Evolutionary conservation across 1,284 basidiomycete species (phyloP), one percentile per base, ranked within the genome.

Genomic region (Trichosporon sp.): DNA sequence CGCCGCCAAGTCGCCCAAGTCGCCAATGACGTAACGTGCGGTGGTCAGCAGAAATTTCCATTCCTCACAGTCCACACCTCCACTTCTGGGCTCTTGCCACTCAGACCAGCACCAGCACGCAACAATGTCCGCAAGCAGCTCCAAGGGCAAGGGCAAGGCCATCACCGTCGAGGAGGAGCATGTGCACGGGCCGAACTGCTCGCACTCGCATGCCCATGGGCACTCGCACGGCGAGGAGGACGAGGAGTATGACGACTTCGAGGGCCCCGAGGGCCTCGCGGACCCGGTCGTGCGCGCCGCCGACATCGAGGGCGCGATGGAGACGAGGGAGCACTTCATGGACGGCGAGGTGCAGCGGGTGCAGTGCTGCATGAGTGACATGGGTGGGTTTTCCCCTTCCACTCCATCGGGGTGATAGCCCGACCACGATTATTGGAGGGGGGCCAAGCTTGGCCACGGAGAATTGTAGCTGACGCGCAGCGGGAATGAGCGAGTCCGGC

Each of bases 341-440:
- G 73, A 74, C 65, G 42, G 34, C 5, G 66, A 68, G 29, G 71
- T 70, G 27, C 66, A 71, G 25, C 68, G 73, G 25, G 56, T 56
- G 2, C 58, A 62, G 13, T 66, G 70, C 3, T 76, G 75, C 35
- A 66, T 77, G 47, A 70, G 70, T 6, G 75, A 76, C 44, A 65
- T 74, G 68, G 76, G 76, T 75, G 69, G 13, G 74, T 72, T 12
- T 9, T n/a, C n/a, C n/a, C n/a, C n/a, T n/a, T n/a, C n/a, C n/a
- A n/a, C n/a, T n/a, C n/a, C n/a, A n/a, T n/a, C n/a, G n/a, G n/a
- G n/a, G n/a, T n/a, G n/a, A n/a, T n/a, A n/a, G 34, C 34, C 5
- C 34, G 5, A 5, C 34, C 34, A 34, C 34, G 34, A 34, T 34
- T 34, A 34, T 34, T 34, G 34, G 6, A 3, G 4, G n/a, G n/a